These are phyloP conservation scores for Cordyceps militaris DNA, from an alignment of 2,329 filamentous ascomycete genomes.

Conservation along the genomic window DNA sequence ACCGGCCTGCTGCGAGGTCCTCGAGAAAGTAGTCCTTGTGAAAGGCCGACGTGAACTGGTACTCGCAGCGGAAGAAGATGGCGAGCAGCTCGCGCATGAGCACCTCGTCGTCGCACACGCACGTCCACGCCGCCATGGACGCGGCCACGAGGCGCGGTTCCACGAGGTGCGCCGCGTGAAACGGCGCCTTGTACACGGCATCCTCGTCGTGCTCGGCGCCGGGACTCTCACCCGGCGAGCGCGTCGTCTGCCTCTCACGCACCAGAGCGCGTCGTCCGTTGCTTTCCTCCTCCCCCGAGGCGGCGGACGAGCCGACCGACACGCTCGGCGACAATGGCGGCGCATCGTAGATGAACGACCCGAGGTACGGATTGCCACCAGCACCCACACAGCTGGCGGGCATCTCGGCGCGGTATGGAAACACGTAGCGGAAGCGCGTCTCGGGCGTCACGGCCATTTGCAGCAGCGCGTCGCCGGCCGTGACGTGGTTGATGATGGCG, in stretches of 20 bases:
- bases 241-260: neutral
- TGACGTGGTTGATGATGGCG: slow-evolving; percentile 28
- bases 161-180: slow-evolving; percentile 23
- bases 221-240: neutral
- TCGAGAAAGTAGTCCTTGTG: slow-evolving; percentile 18
- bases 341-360: slow-evolving; percentile 17
- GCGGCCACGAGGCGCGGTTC: slow-evolving; percentile 23
- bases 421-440: slow-evolving; percentile 31
- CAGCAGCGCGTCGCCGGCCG: slow-evolving; percentile 30
- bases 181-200: slow-evolving; percentile 23
- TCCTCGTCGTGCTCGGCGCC: neutral
- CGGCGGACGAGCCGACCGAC: neutral
- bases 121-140: slow-evolving; percentile 14
- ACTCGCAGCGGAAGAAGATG: slow-evolving; percentile 18
- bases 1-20: slow-evolving; percentile 10
- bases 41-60: slow-evolving; percentile 13
- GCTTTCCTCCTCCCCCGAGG: neutral
- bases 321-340: neutral
- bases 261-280: neutral
- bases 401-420: slow-evolving; percentile 27
- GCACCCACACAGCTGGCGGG: slow-evolving; percentile 11
- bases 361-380: slow-evolving; percentile 18
- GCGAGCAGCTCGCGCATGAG: slow-evolving; percentile 15
- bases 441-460: slow-evolving; percentile 32
- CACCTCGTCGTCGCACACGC: slow-evolving; percentile 13